Evolutionary conservation across 257 asterid genomes (phyloP), one percentile per base, ranked within the genome.

Genomic region (Solanum pinnatisectum): DNA sequence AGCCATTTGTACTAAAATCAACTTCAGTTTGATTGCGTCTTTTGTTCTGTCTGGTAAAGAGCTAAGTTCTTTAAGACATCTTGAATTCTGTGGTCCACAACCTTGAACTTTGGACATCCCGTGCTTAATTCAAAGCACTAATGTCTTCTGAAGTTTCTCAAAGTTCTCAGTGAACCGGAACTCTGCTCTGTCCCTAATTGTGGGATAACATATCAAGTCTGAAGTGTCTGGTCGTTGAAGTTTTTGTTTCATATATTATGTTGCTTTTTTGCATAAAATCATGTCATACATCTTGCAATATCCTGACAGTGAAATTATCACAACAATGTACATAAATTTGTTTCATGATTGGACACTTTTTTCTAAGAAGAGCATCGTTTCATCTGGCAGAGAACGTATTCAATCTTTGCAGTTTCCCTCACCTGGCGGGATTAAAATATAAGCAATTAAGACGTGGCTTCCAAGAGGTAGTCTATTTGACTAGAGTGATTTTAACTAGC

Each of bases 361-460:
- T 81, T 32, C 86, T 82, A 82, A 82, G 86, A 82, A 82, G 85
- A 49, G 42, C 86, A 82, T 27, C 20, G 67, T 85, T 89, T 89
- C 68, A 87, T 68, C 32, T 88, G 90, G 93, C 99, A 97, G 99
- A 96, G 93, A 97, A 97, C 83, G 99, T 97, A 25, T 97, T 97
- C 95, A 96, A 97, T 91, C 98, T 97, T 59, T 90, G 97, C 92
- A 92, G 92, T 91, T 97, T 96, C 87, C 95, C 98, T 60, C 93
- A 96, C 90, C 91, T 97, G 77, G 93, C 87, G 25, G 99, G 99
- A 46, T 88, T 97, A 81, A 93, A 85, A 33, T 97, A 96, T 90
- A 90, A 93, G 91, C 93, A 92, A 91, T 65, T 97, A 90, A 94
- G 99, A 88, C 92, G 95, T 86, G 98, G 96, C 82, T 97, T 96